A percentile compares a stretch with the other conserved stretches of the same genome.
phyloP scores from a whole-genome alignment of 306 rosid species.

The Glycine soja region DNA sequence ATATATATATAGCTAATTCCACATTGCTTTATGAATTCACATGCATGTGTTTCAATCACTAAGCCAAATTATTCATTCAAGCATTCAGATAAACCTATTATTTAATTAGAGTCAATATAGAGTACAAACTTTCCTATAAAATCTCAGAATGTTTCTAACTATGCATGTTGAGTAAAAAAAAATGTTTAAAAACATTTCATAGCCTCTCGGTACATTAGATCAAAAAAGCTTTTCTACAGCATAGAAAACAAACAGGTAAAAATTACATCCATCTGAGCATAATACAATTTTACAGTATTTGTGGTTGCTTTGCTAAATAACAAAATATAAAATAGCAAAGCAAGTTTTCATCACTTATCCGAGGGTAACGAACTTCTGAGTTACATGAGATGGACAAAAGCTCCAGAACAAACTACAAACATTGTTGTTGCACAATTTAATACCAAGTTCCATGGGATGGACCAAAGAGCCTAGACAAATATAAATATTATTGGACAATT shows the following conservation, averaged over 20 bases:
- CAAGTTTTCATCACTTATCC: slow-evolving; percentile 6
- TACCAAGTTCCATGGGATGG: slow-evolving; percentile 23
- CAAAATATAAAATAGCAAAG: slow-evolving; percentile 15
- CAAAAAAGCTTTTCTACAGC: slow-evolving; percentile 15
- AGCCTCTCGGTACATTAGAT: slow-evolving; percentile 9
- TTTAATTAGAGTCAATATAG: not conserved
- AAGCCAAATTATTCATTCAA: not conserved
- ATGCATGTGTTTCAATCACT: slow-evolving; percentile 13
- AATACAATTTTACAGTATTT: slow-evolving; percentile 1
- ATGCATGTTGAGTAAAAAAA: not conserved
- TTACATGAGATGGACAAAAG: slow-evolving; percentile 16
- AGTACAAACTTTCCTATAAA: not conserved
- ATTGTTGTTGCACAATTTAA: not conserved
- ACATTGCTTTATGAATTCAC: slow-evolving; percentile 8
- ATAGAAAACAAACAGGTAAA: not conserved
- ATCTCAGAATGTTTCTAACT: not conserved
- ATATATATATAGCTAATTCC: slow-evolving; percentile 18
- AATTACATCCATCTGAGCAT: not conserved
- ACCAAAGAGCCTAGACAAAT: slow-evolving; percentile 7
- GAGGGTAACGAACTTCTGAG: slow-evolving; percentile 14
- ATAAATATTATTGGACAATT: slow-evolving; percentile 4
- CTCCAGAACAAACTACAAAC: not conserved
- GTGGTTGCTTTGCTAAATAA: slow-evolving; percentile 15
- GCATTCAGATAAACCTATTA: not conserved
- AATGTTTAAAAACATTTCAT: not conserved